Base-by-base conservation (phyloP, 2,329 filamentous ascomycete species). In the Cercospora sesami region DNA sequence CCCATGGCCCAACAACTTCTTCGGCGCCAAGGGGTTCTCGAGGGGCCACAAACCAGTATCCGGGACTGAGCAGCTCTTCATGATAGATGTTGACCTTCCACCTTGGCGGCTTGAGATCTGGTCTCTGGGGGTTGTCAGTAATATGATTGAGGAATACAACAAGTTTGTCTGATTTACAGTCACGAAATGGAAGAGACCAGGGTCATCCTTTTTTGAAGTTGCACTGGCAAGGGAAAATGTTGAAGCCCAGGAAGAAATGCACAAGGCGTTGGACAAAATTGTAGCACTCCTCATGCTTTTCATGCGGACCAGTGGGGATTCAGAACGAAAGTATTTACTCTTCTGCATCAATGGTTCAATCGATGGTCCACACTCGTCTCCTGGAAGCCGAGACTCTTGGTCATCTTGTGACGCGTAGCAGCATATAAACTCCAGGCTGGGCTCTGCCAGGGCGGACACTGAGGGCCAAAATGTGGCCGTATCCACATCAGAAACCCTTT, bases 31-130 rank as follows among this genome's bases (percentile, higher is more conserved):
- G 21, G 33, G 64, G 59, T 39, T 64, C 60, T 53, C 60, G 61
- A 12, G 67, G 67, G 28, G 59, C 64, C 5, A 69, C 53, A 31
- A 69, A 69, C 64, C 64, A 69, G 64, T 69, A 61, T 21, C 67
- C 67, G 5, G 67, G 64, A 36, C 31, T 55, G 9, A 66, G n/a
- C 16, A 58, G 64, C 42, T 65, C 57, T 30, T 48, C 39, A 28
- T 69, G 36, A 33, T 66, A 48, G 14, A 64, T 36, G 51, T 66
- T 69, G 64, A 69, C 59, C 28, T 64, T 33, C 67, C 64, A 67
- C 63, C 31, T 63, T n/a, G 67, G 64, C 3, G 67, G 36, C 18
- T 55, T 60, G 23, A 69, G 55, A 30, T 65, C 67, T 4, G 67
- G 67, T 31, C 64, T 66, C 67, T 36, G 30, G 4, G 57, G 28